phyloP scores from a whole-genome alignment of 495 filamentous ascomycete species.

The Daldinia bambusicola region DNA sequence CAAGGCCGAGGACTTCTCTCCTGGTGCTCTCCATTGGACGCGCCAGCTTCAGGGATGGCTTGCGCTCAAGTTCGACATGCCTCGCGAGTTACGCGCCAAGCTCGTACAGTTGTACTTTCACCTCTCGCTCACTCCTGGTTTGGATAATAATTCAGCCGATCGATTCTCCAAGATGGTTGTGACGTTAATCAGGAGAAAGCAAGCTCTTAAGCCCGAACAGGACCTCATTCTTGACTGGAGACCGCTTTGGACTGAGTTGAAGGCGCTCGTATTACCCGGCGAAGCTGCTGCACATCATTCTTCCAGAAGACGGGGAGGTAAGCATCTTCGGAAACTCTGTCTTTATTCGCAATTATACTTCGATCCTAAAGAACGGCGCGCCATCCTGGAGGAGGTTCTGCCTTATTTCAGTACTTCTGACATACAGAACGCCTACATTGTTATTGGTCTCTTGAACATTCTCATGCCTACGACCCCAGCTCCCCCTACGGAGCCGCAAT shows the following conservation, averaged over 20 bases:
- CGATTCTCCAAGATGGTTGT: slow-evolving; percentile 97
- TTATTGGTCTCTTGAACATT: slow-evolving; percentile 83
- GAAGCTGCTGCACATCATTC: slow-evolving; percentile 70
- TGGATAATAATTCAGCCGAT: slow-evolving; percentile 84
- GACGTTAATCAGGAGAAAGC: slow-evolving; percentile 90
- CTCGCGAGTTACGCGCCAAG: slow-evolving; percentile 79
- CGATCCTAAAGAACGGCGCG: slow-evolving; percentile 83
- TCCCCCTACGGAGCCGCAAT: slow-evolving; percentile 73
- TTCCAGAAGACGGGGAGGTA: slow-evolving; percentile 56
- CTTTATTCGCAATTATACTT: slow-evolving; percentile 92
- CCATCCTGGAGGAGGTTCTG: slow-evolving; percentile 91
- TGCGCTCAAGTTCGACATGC: slow-evolving; percentile 94
- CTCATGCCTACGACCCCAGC: slow-evolving; percentile 87
- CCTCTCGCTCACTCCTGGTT: slow-evolving; percentile 87
- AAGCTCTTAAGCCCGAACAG: slow-evolving; percentile 88
- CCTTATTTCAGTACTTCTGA: slow-evolving; percentile 97
- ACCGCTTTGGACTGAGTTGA: slow-evolving; percentile 90
- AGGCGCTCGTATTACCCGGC: slow-evolving; percentile 83
- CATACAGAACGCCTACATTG: slow-evolving; percentile 87
- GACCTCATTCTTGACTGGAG: slow-evolving; percentile 94
- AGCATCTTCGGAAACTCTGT: slow-evolving; percentile 81
- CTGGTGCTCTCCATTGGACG: slow-evolving; percentile 96
- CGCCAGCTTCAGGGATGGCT: slow-evolving; percentile 96
- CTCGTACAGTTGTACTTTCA: slow-evolving; percentile 94
- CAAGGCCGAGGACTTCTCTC: slow-evolving; percentile 90